Evolutionary conservation across 805 yeast genomes (phyloP), one percentile per base, ranked within the genome.

Genomic region (Wickerhamiella nectarea): DNA sequence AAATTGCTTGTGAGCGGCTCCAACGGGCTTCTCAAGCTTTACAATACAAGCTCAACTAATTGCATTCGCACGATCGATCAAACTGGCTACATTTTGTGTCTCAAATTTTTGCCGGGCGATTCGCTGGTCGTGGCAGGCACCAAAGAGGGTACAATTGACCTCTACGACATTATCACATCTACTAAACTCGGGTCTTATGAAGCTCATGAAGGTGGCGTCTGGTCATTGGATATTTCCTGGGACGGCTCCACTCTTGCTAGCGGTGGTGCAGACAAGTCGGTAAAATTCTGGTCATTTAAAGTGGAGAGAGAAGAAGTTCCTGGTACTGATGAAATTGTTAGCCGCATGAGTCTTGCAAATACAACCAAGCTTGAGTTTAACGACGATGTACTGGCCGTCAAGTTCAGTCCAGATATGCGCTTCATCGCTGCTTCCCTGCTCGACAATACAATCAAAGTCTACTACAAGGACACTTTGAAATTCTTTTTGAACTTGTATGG

Each of bases 361-460:
- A 73, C 75, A 11, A 84, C 81, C 50, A 85, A 94, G 2, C 65
- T 93, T 45, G 95, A 91, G 59, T 64, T 91, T 43, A 72, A 71
- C 38, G 98, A 91, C 52, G 97, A 89, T 53, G 79, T 91, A 6
- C 65, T 91, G 42, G 66, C 82, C 36, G 82, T 91, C 6, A 76
- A 70, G 50, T 70, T 89, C 17, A 83, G 95, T 0, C 85, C 94
- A 2, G 91, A 85, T 56, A 66, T 75, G 43, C 81, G 72, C 57
- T 75, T 69, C 47, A 62, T 91, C 45, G 94, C 96, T 4, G 80
- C 82, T 4, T 81, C 96, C 1, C 66, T 91, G 44, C 68, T 89
- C 51, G 95, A 91, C 60, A 86, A 80, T 59, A 91, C 95, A n/a
- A 95, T 91, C 36, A 93, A 91, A 63, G 91, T 91, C 15, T 85